Evolutionary conservation across 495 filamentous ascomycete genomes (phyloP).

Genomic region (Xylaria flabelliformis): DNA sequence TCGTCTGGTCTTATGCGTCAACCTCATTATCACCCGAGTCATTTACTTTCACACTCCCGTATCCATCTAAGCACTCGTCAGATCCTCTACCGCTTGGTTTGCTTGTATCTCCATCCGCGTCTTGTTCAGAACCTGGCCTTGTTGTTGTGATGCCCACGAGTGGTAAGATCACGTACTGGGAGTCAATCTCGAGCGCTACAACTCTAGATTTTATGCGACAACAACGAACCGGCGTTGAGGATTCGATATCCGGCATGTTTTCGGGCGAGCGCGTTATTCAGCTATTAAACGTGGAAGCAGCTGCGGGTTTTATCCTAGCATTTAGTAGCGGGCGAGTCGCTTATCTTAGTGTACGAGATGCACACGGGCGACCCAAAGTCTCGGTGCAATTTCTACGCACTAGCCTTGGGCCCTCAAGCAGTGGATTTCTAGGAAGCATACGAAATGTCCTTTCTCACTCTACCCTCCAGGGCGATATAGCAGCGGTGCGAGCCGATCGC

Average conservation of each 20-base stretch:
- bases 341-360: constrained; percentile 82
- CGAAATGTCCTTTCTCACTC: constrained; percentile 72
- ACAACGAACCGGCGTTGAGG: constrained; percentile 77
- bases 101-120: constrained; percentile 74
- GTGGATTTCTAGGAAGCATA: constrained; percentile 78
- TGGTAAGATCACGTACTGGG: constrained; percentile 92
- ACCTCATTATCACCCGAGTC: constrained; percentile 69
- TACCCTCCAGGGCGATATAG: constrained; percentile 73
- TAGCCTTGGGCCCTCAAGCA: constrained; percentile 52
- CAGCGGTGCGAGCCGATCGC: constrained; percentile 72
- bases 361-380: constrained; percentile 83
- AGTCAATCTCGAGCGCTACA: constrained; percentile 83
- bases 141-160: constrained; percentile 81
- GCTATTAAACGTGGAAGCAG: constrained; percentile 77
- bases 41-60: constrained; percentile 76
- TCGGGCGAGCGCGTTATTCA: constrained; percentile 79
- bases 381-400: constrained; percentile 74
- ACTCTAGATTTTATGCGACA: constrained; percentile 77
- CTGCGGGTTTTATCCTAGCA: constrained; percentile 81
- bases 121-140: constrained; percentile 78
- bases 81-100: constrained; percentile 79
- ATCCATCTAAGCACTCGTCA: constrained; percentile 65
- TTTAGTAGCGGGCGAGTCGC: constrained; percentile 85
- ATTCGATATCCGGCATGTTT: constrained; percentile 70
- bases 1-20: constrained; percentile 86